Base-by-base conservation (phyloP, 2,329 filamentous ascomycete genomes). In the Fusarium incarnatum region DNA sequence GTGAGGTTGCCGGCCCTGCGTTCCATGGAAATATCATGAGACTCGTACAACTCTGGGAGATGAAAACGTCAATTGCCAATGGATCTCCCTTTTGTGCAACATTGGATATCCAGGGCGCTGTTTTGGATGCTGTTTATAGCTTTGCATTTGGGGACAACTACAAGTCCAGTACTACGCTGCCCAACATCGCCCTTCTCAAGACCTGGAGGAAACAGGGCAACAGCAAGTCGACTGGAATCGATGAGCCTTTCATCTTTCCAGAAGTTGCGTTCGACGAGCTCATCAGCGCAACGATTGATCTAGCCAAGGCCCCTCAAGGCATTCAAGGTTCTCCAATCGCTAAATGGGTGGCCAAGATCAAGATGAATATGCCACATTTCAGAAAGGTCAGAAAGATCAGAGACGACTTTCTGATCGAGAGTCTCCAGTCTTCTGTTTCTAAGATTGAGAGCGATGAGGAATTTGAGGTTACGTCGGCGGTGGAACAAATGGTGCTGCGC, bases 221-320 rank as follows among this genome's bases (percentile, higher is more conserved):
- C 2, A 6, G 4, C 7, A n/a, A 25, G 2, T 3, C 7, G 5
- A 13, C 6, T 32, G 13, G 13, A 2, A 13, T 0, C 9, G 28
- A 23, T 3, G 12, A 32, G 15, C 28, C 47, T 22, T 25, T 50
- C 11, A 22, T 25, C 5, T 50, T 50, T 15, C 47, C 47, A n/a
- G 47, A 37, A 2, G 20, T 50, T n/a, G 28, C 4, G 3, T 34
- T 50, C 2, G 47, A 50, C 11, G 47, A 34, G 4, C 16, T 50
- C 2, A 50, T 50, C 11, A 50, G 13, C 23, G 47, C 47, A 11
- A 50, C 47, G 5, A 37, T 50, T 8, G 48, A 50, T n/a, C 22
- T 50, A 15, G 48, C 48, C 48, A 50, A 50, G 23, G 30, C 48
- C 6, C 30, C 30, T 8, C 48, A 50, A 37, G 48, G 30, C 4